Evolutionary conservation across 768 basidiomycete genomes (phyloP).

Genomic region (Tubosaeta brunneosetosa): DNA sequence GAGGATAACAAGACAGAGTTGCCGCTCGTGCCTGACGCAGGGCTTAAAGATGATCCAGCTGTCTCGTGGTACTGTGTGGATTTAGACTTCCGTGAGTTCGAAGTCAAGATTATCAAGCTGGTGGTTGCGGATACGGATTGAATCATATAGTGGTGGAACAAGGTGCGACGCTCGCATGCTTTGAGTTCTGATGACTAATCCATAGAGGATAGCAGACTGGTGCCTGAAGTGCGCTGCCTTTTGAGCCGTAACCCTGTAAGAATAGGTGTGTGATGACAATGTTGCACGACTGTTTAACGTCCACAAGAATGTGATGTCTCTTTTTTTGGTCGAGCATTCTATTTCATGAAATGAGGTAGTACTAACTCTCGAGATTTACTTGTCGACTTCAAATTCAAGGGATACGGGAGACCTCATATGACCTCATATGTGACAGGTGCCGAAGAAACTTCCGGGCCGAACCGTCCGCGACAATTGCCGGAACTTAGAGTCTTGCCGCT

Average conservation of each 20-base stretch:
- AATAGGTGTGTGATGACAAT: background rate
- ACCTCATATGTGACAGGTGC: too few relatives aligned
- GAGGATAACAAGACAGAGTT: constrained; percentile 62
- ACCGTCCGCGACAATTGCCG: too few relatives aligned
- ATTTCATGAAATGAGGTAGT: too few relatives aligned
- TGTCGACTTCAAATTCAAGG: too few relatives aligned
- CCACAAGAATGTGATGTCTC: background rate
- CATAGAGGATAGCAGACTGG: too few relatives aligned
- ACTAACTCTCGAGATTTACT: too few relatives aligned
- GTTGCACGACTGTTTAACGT: background rate
- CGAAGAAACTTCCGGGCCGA: too few relatives aligned
- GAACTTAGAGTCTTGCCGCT: too few relatives aligned
- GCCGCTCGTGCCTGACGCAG: constrained; percentile 35
- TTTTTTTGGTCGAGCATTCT: too few relatives aligned
- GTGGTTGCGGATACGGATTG: constrained; percentile 32
- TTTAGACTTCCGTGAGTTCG: constrained; percentile 78
- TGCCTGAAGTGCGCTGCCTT: too few relatives aligned
- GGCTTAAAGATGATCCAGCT: constrained; percentile 1
- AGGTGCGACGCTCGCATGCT: constrained; percentile 7
- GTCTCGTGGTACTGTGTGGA: constrained; percentile 33
- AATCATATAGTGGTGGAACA: background rate
- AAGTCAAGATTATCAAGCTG: constrained; percentile 86
- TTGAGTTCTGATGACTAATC: background rate
- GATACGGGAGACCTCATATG: too few relatives aligned
- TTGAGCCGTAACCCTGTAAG: background rate